phyloP scores from a whole-genome alignment of 768 basidiomycete genomes.

The Tricholoma sp. region DNA sequence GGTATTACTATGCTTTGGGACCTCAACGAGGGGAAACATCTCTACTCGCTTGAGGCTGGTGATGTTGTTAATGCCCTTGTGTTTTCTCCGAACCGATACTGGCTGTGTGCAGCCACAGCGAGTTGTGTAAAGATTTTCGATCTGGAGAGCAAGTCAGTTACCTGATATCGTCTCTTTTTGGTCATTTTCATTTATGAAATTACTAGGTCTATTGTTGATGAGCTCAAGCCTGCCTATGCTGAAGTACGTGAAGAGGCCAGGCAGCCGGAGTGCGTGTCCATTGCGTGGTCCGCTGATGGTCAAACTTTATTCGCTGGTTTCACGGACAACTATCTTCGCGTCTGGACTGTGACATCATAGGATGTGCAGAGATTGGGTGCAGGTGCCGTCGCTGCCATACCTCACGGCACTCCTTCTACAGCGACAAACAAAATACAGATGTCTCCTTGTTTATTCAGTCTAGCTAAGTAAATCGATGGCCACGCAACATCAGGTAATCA shows the following conservation, averaged over 20 bases:
- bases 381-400: slow-evolving; percentile 12
- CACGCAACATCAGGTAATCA: slow-evolving; percentile 4
- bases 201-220: slow-evolving; percentile 90
- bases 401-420: slow-evolving; percentile 17
- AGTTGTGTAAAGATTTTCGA: slow-evolving; percentile 99
- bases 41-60: slow-evolving; percentile 98
- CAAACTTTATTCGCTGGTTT: slow-evolving; percentile 97
- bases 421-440: slow-evolving; percentile 27
- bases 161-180: neutral
- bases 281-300: slow-evolving; percentile 98
- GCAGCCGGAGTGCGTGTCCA: slow-evolving; percentile 91
- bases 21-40: slow-evolving; percentile 99
- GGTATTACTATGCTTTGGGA: slow-evolving; percentile 99
- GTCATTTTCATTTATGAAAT: slow-evolving; percentile 2
- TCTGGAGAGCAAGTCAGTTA: slow-evolving; percentile 93
- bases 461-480: neutral
- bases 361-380: slow-evolving; percentile 20
- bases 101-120: slow-evolving; percentile 97
- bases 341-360: slow-evolving; percentile 80
- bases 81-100: slow-evolving; percentile 99
- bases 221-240: slow-evolving; percentile 93
- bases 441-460: slow-evolving; percentile 12
- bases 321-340: slow-evolving; percentile 90
- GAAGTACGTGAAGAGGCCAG: slow-evolving; percentile 66
- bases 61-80: slow-evolving; percentile 99